Conservation (phyloP, 2,329 filamentous ascomycete genomes). For the Ambrosiella beaveri region DNA sequence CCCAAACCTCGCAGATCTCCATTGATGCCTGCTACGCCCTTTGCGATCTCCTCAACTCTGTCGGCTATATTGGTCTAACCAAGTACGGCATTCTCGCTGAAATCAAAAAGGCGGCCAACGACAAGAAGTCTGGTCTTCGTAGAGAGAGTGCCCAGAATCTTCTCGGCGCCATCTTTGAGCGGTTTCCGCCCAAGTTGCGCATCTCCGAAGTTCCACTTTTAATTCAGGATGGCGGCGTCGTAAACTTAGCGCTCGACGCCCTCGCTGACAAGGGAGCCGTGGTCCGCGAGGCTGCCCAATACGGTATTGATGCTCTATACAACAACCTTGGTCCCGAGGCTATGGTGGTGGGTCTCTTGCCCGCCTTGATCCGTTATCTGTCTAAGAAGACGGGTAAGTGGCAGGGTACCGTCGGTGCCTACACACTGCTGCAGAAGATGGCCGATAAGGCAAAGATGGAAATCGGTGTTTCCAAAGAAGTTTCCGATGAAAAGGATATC, state of each 20-base stretch:
- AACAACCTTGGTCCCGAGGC: slow-evolving; percentile 63
- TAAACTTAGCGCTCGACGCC: slow-evolving; percentile 61
- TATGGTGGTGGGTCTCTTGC: slow-evolving; percentile 66
- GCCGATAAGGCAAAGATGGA: slow-evolving; percentile 85
- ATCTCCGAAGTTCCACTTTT: slow-evolving; percentile 69
- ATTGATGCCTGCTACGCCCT: slow-evolving; percentile 46
- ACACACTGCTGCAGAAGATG: slow-evolving; percentile 75
- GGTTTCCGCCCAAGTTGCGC: slow-evolving; percentile 60
- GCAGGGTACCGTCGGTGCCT: slow-evolving; percentile 85
- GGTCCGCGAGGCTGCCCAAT: slow-evolving; percentile 81
- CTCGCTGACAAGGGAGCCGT: slow-evolving; percentile 79
- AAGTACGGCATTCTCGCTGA: slow-evolving; percentile 38
- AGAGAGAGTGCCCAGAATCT: slow-evolving; percentile 91
- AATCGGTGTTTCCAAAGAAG: slow-evolving; percentile 59
- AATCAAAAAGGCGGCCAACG: slow-evolving; percentile 56
- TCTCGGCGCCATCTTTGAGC: slow-evolving; percentile 82
- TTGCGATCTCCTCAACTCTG: slow-evolving; percentile 39
- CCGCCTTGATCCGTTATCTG: slow-evolving; percentile 58
- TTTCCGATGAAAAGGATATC: slow-evolving; percentile 74
- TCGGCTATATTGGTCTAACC: slow-evolving; percentile 35
- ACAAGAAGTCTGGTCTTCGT: slow-evolving; percentile 81
- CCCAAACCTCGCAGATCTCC: slow-evolving; percentile 50
- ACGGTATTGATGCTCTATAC: slow-evolving; percentile 82
- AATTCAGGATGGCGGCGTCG: slow-evolving; percentile 58
- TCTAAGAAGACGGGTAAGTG: slow-evolving; percentile 79